Base-by-base conservation (phyloP, 2,329 filamentous ascomycete species). In the Zopfia rhizophila region DNA sequence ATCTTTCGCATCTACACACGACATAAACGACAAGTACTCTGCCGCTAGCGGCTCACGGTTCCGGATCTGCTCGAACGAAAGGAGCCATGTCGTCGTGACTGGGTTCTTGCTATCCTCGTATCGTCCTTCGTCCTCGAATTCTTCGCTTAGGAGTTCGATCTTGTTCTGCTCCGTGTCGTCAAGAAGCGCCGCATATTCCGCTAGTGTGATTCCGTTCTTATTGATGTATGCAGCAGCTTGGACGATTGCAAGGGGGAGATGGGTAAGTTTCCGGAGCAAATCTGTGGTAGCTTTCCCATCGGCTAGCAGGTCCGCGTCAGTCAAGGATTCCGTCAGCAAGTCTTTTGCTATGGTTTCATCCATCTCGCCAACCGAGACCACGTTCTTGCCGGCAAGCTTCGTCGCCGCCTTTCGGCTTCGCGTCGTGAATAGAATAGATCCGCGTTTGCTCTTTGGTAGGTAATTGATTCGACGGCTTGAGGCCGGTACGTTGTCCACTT, bases 61-160 rank as follows among this genome's bases (percentile, higher is more conserved):
- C 29, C 29, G 11, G 29, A 32, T 32, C 12, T 32, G 65, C 17
- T 74, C 56, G 36, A 78, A 77, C 0, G 73, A 74, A 5, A 76
- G 63, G 0, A 74, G 48, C 64, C 63, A 76, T 0, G 74, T 75
- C 0, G 60, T 68, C 0, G 68, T 68, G 0, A 75, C 58, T 0
- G 73, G 62, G 16, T 73, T 68, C 22, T 66, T 75, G 73, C 14
- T 68, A 63, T 0, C 51, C n/a, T n/a, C 8, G n/a, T 27, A 27
- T 27, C 24, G 8, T n/a, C 24, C 61, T 1, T 58, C 53, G 41
- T 73, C 70, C 3, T 48, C 55, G 21, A 76, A 72, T 10, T 73
- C 65, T 35, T 52, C 42, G 38, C 62, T 72, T 14, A 76, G 55
- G 1, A 76, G 37, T 10, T 54, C 53, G 2, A 67, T 50, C 1